These are phyloP conservation scores for Myriosclerotinia scirpicola DNA, from an alignment of 2,329 filamentous ascomycete genomes.

Conservation along the genomic window DNA sequence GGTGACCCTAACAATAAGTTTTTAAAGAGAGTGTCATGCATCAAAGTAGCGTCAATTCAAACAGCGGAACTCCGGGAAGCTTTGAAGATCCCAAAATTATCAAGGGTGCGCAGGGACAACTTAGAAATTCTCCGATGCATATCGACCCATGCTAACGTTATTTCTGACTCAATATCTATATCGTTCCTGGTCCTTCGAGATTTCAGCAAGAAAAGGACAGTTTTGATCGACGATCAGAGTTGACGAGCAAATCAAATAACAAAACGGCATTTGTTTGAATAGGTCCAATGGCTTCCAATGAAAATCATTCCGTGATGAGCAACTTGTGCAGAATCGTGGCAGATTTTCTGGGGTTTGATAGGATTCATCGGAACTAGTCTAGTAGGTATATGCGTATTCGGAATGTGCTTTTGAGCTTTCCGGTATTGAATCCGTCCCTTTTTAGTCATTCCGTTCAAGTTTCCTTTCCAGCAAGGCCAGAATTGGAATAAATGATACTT, in stretches of 20 bases:
- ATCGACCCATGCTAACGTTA: slow-evolving; percentile 2
- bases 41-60: slow-evolving; percentile 1
- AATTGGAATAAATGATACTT: neutral
- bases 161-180: slow-evolving; percentile 14
- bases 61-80: neutral
- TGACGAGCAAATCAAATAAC: slow-evolving; percentile 8
- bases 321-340: slow-evolving; percentile 11
- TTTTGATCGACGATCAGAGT: slow-evolving; percentile 6
- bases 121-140: slow-evolving; percentile 4
- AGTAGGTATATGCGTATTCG: neutral
- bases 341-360: neutral
- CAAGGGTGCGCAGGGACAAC: slow-evolving; percentile 5
- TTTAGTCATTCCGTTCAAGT: neutral
- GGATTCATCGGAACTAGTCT: slow-evolving; percentile 12
- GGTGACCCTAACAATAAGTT: neutral
- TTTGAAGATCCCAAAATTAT: neutral
- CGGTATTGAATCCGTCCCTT: neutral
- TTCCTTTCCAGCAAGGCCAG: neutral
- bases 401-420: neutral
- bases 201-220: neutral
- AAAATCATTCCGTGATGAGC: slow-evolving; percentile 9
- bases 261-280: neutral
- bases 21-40: neutral
- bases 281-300: neutral
- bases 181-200: slow-evolving; percentile 3